phyloP scores from a whole-genome alignment of 2,329 filamentous ascomycete species.

The Nothopassalora personata region DNA sequence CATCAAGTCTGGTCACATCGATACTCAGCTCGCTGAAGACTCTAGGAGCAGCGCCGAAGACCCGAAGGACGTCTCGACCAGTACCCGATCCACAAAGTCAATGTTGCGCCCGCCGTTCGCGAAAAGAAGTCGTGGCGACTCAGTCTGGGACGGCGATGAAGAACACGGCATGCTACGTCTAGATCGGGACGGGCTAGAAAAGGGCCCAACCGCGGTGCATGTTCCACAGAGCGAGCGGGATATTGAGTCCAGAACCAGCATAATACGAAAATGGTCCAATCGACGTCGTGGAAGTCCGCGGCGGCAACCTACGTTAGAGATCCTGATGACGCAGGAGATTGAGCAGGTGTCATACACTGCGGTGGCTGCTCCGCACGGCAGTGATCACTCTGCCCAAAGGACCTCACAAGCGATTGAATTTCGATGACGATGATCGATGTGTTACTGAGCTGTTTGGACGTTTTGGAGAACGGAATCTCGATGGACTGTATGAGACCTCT shows the following conservation, averaged over 20 bases:
- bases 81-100: conserved; percentile 7
- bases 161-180: conserved; percentile 11
- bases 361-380: not conserved
- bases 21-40: conserved; percentile 23
- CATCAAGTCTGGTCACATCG: conserved; percentile 17
- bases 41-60: not conserved
- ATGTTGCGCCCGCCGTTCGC: conserved; percentile 10
- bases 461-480: not conserved
- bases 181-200: not conserved
- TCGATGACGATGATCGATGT: not conserved
- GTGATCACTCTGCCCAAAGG: not conserved
- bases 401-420: not conserved
- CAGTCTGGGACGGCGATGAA: conserved; percentile 15
- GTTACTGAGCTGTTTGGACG: no score
- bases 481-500: not conserved
- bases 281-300: not conserved
- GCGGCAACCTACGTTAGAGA: conserved; percentile 12
- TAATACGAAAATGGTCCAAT: not conserved
- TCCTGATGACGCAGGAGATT: conserved; percentile 19
- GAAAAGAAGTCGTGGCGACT: conserved; percentile 10
- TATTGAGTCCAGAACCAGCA: not conserved
- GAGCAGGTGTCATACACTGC: conserved; percentile 16
- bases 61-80: not conserved
- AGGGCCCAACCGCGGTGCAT: not conserved
- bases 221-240: not conserved